Evolutionary conservation across 805 yeast genomes (phyloP), one percentile per base, ranked within the genome.

Genomic region (Cyberlindnera saturnus): DNA sequence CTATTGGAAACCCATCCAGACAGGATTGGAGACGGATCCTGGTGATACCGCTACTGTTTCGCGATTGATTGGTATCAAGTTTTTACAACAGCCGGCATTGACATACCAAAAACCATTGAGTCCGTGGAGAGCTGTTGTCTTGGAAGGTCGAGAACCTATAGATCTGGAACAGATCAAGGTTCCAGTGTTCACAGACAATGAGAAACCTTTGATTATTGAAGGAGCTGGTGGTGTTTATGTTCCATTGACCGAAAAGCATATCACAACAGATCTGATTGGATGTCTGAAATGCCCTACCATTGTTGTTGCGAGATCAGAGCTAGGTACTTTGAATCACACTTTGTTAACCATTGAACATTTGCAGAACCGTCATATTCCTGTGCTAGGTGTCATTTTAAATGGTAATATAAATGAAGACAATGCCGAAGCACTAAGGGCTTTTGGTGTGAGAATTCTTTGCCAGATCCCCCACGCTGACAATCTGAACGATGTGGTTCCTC

Each of bases 401-500:
- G 65, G 65, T 7, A 45, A 43, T 29, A 26, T 42, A 9, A 51
- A 60, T 41, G 26, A 40, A 4, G 58, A 52, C 30, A 61, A 60
- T 30, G 52, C 46, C 13, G 37, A 48, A 19, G 41, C 55, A 4
- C 42, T 61, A 13, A 23, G 43, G 18, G 39, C 39, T 17, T 57
- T 46, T 42, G 62, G 57, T n/a, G 51, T 52, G 2, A 51, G 41
- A 1, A 45, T 60, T 14, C 26, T 59, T 15, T 53, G 58, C 19
- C 66, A 53, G 45, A 70, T 63, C 42, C 71, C 74, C 39, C 64
- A 69, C 47, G 35, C 39, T 6, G 3, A 28, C 14, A 41, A 31
- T 18, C 9, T 41, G 15, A 40, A 41, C 13, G 38, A 41, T 15
- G 44, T 38, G 13, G 36, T 32, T 26, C 28, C 5, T 23, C 28